Conservation (phyloP, 352 stramenopile species). For the Phytophthora ohioensis region DNA sequence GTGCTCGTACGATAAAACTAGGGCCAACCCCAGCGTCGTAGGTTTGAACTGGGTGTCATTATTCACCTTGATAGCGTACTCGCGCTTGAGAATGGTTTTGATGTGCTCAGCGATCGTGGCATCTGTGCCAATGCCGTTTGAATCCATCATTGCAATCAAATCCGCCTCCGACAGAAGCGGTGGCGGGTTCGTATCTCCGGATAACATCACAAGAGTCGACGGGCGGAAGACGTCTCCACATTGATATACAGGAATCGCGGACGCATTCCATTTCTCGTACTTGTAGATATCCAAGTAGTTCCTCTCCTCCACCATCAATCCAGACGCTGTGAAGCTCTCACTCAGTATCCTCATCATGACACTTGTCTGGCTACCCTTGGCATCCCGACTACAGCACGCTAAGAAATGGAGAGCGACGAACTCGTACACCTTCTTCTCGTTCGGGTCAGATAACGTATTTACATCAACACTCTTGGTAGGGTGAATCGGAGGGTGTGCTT, state of each 20-base stretch:
- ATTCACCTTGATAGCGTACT: constrained; percentile 97
- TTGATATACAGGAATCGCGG: constrained; percentile 87
- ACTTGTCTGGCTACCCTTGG: constrained; percentile 89
- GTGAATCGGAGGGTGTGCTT: constrained; percentile 99
- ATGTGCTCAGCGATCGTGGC: constrained; percentile 98
- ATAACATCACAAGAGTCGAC: constrained; percentile 70
- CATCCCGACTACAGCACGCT: constrained; percentile 97
- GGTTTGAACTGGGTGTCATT: constrained; percentile 94
- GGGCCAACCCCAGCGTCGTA: constrained; percentile 88
- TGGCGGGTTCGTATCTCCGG: constrained; percentile 86
- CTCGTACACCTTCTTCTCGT: constrained; percentile 97
- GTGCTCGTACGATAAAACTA: constrained; percentile 93
- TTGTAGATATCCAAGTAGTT: constrained; percentile 97
- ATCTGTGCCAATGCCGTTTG: constrained; percentile 95
- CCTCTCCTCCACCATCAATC: constrained; percentile 91
- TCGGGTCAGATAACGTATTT: constrained; percentile 74
- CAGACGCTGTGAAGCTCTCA: constrained; percentile 90
- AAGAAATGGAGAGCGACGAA: constrained; percentile 98
- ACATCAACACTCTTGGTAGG: constrained; percentile 95
- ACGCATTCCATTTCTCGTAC: constrained; percentile 94
- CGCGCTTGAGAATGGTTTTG: constrained; percentile 97
- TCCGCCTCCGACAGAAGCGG: constrained; percentile 93
- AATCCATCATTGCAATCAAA: constrained; percentile 95
- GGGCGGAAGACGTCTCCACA: constrained; percentile 80
- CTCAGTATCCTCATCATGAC: constrained; percentile 88